phyloP scores from a whole-genome alignment of 2,329 filamentous ascomycete species.

The Lasiodiplodia gonubiensis region DNA sequence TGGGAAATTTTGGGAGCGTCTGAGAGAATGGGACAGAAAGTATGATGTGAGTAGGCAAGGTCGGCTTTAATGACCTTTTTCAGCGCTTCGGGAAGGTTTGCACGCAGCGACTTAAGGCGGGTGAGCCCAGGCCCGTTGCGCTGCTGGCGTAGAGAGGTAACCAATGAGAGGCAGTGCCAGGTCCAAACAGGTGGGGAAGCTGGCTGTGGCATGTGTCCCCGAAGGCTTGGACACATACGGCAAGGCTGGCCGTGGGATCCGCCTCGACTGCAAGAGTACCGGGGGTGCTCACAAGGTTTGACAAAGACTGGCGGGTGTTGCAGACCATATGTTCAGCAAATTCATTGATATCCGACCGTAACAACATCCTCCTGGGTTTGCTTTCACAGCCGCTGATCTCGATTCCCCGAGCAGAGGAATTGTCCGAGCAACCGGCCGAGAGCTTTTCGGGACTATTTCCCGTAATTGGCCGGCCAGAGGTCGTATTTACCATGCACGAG shows the following conservation, averaged over 20 bases:
- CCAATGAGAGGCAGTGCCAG: neutral
- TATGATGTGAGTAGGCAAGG: slow-evolving; percentile 13
- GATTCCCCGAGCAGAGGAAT: neutral
- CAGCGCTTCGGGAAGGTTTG: slow-evolving; percentile 23
- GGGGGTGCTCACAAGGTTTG: neutral
- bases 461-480: neutral
- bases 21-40: slow-evolving; percentile 6
- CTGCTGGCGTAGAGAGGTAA: neutral
- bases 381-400: neutral
- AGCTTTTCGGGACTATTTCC: neutral
- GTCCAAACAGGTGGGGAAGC: neutral
- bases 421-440: neutral
- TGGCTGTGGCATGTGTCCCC: neutral
- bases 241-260: neutral
- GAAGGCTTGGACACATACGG: neutral
- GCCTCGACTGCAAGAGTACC: neutral
- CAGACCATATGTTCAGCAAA: neutral
- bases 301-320: neutral
- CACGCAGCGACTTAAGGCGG: slow-evolving; percentile 17
- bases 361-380: neutral
- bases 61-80: slow-evolving; percentile 20
- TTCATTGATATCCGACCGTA: neutral
- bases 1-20: slow-evolving; percentile 6
- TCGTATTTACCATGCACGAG: neutral
- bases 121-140: neutral